Percentiles rank a stretch among this genome's conserved stretches.
These are phyloP conservation scores for Acanthamoeba lenticulata DNA, from an alignment of 208 protist species.

Conservation along the genomic window DNA sequence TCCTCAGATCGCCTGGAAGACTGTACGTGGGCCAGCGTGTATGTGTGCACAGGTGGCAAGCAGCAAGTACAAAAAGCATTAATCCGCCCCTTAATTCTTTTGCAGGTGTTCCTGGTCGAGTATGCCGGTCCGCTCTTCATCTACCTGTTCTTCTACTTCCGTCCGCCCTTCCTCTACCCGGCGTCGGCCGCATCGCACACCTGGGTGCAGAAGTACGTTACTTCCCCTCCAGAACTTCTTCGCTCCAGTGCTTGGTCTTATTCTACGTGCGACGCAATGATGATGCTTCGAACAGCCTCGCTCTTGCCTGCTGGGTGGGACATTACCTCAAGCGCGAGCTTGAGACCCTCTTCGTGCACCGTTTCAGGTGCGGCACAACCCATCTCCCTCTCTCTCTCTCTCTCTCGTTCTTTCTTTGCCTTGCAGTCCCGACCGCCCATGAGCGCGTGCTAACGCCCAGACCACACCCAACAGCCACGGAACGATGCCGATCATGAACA, in stretches of 20 bases:
- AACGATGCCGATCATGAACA: slow-evolving; percentile 95
- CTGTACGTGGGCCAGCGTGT: background rate
- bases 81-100: background rate
- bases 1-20: slow-evolving; percentile 58
- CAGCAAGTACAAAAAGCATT: background rate
- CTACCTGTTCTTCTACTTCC: slow-evolving; percentile 91
- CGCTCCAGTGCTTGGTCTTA: slow-evolving; percentile 84
- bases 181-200: background rate
- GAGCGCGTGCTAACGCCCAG: too few relatives aligned
- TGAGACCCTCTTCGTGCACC: slow-evolving; percentile 96
- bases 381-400: background rate
- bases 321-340: slow-evolving; percentile 95
- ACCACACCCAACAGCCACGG: slow-evolving; percentile 73
- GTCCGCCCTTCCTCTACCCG: slow-evolving; percentile 84
- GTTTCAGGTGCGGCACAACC: slow-evolving; percentile 83
- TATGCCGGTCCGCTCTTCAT: slow-evolving; percentile 94
- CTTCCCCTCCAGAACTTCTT: background rate
- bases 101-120: slow-evolving; percentile 93
- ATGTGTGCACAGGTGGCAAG: background rate
- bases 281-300: too few relatives aligned
- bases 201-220: background rate
- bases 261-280: slow-evolving; percentile 58
- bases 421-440: background rate
- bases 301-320: slow-evolving; percentile 85
- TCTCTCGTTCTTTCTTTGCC: background rate